Evolutionary conservation across 2,329 filamentous ascomycete genomes (phyloP).

Genomic region (Aspergillus tanneri): DNA sequence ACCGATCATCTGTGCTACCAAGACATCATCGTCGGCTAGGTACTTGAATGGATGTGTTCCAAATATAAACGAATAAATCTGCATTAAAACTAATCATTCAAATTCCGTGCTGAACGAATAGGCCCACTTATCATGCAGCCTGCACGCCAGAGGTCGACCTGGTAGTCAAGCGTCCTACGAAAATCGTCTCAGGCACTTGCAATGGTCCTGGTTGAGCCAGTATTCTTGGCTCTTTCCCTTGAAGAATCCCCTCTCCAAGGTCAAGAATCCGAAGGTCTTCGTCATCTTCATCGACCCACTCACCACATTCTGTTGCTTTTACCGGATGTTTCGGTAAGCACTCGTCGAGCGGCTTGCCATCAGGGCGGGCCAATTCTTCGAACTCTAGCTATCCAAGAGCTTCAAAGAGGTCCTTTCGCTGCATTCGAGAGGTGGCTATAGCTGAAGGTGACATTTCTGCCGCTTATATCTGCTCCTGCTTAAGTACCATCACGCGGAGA

Average conservation of each 20-base stretch:
- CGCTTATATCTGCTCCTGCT: conserved; percentile 26
- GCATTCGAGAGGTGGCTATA: conserved; percentile 13
- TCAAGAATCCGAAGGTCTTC: conserved; percentile 26
- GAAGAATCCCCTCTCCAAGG: conserved; percentile 26
- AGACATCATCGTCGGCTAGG: conserved; percentile 15
- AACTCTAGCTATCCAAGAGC: conserved; percentile 20
- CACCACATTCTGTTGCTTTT: conserved; percentile 24
- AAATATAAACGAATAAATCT: conserved; percentile 27
- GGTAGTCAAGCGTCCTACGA: conserved; percentile 30
- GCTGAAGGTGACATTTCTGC: conserved; percentile 29
- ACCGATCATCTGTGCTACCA: conserved; percentile 23
- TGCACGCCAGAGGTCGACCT: conserved; percentile 35
- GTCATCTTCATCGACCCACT: conserved; percentile 28
- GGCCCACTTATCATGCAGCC: conserved; percentile 23
- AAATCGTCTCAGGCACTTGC: conserved; percentile 32
- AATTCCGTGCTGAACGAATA: not conserved
- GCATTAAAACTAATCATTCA: not conserved
- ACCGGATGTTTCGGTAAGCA: conserved; percentile 25
- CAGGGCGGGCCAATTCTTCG: conserved; percentile 19
- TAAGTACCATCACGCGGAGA: conserved; percentile 7
- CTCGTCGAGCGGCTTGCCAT: conserved; percentile 23
- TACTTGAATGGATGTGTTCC: conserved; percentile 18
- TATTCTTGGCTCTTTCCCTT: conserved; percentile 20
- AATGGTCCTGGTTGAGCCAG: conserved; percentile 27
- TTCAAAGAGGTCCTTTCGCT: conserved; percentile 20